Percentiles rank a stretch among this genome's conserved stretches.
phyloP scores from a whole-genome alignment of 1,284 basidiomycete genomes.

The Ustilago nuda region DNA sequence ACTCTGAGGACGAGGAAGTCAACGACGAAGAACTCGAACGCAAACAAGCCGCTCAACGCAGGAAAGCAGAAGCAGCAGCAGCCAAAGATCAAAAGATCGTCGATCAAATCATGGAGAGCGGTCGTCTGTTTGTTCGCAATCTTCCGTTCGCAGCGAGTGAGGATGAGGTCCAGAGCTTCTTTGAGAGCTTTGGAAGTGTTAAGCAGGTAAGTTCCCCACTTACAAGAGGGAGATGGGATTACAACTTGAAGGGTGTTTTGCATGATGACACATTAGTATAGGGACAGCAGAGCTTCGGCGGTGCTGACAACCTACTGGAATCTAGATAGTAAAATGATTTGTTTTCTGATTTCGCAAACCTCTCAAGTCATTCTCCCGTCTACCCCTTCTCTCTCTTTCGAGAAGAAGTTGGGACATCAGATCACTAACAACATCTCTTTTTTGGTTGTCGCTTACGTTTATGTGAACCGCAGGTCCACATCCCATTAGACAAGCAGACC shows the following conservation, averaged over 20 bases:
- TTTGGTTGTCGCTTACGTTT: neutral
- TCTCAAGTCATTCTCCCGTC: neutral
- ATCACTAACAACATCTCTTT: slow-evolving; percentile 15
- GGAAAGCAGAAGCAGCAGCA: slow-evolving; percentile 47
- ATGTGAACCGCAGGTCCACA: slow-evolving; percentile 77
- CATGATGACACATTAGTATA: slow-evolving; percentile 66
- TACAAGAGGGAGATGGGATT: neutral
- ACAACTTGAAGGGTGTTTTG: slow-evolving; percentile 5
- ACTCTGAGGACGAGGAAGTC: slow-evolving; percentile 42
- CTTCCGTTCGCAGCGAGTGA: slow-evolving; percentile 85
- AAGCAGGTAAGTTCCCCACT: slow-evolving; percentile 68
- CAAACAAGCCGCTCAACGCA: slow-evolving; percentile 40
- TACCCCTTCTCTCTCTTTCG: neutral
- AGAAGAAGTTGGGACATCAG: neutral
- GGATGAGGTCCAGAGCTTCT: slow-evolving; percentile 78
- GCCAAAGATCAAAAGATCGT: slow-evolving; percentile 67
- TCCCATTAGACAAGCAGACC: slow-evolving; percentile 79
- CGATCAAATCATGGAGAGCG: slow-evolving; percentile 79
- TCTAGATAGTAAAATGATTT: slow-evolving; percentile 66
- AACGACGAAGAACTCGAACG: slow-evolving; percentile 32
- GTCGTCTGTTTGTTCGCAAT: slow-evolving; percentile 90
- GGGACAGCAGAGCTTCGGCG: slow-evolving; percentile 64
- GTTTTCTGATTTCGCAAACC: slow-evolving; percentile 27
- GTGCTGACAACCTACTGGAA: slow-evolving; percentile 65
- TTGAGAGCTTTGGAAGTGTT: slow-evolving; percentile 79